Evolutionary conservation across 345 rosid species (phyloP), one percentile per base, ranked within the genome.

Genomic region (Draba incana): DNA sequence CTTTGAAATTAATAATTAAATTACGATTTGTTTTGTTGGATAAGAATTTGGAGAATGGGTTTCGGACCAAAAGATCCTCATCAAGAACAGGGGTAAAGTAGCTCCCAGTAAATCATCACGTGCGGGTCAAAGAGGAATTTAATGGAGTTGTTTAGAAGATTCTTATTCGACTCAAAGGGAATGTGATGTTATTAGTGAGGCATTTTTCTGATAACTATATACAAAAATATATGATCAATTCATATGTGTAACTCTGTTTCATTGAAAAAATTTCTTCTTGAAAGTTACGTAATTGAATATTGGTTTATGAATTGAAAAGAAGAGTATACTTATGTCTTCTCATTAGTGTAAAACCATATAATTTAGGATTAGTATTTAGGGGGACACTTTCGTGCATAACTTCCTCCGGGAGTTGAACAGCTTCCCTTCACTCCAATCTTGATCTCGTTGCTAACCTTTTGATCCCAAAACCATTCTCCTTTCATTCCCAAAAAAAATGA

Each of bases 141-240:
- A 47, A 42, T 4, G 37, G 14, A 60, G 52, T 61, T 20, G 38
- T 28, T 44, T 49, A 8, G 10, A 59, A 8, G 24, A 54, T 31
- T 3, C 41, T 54, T 8, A 30, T 15, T 60, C 49, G 50, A 59
- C 49, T 42, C 37, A 4, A 41, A n/a, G 16, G 35, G 35, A 59
- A 59, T 45, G 24, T n/a, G 27, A 42, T 42, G 39, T 16, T 8
- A 60, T 60, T 38, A 28, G 16, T 43, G 64, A 59, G n/a, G 64
- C 64, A 59, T 43, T 59, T n/a, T 38, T 23, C 62, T 2, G 38
- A 35, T 35, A 35, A 35, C 38, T 35, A 35, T 35, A 35, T 35
- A 7, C 8, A 35, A 1, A 35, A 35, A 7, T 6, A 7, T 35
- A 35, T 8, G 38, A 35, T 35, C 38, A 35, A 1, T 7, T 35